phyloP scores from a whole-genome alignment of 768 basidiomycete genomes.

The Termitomyces sp. region DNA sequence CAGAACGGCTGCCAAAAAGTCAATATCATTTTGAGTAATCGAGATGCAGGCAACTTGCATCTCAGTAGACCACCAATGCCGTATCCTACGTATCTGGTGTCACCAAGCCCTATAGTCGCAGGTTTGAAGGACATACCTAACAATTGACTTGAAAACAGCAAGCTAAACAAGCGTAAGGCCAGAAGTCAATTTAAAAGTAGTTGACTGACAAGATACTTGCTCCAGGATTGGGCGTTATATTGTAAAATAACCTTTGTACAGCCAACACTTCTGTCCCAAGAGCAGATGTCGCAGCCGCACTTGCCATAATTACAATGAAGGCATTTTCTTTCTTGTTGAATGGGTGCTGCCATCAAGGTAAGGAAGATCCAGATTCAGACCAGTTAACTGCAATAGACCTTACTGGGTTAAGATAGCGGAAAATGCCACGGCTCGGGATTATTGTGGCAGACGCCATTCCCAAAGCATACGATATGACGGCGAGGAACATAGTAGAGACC shows the following conservation, averaged over 20 bases:
- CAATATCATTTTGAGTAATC: background rate
- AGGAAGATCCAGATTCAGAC: background rate
- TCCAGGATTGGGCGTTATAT: conserved; percentile 41
- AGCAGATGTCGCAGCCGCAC: conserved; percentile 48
- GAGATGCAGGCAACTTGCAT: conserved; percentile 23
- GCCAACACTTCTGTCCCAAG: conserved; percentile 51
- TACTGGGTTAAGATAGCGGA: conserved; percentile 50
- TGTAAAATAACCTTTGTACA: conserved; percentile 49
- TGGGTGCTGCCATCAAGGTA: conserved; percentile 32
- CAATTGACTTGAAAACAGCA: conserved; percentile 31
- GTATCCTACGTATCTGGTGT: conserved; percentile 36
- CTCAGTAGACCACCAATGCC: conserved; percentile 52
- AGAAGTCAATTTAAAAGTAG: background rate
- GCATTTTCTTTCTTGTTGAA: conserved; percentile 61
- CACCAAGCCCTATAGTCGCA: background rate
- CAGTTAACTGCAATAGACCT: conserved; percentile 10
- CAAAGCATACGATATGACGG: conserved; percentile 44
- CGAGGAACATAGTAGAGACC: conserved; percentile 51
- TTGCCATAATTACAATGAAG: conserved; percentile 53
- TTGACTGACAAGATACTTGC: conserved; percentile 36
- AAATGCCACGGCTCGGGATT: conserved; percentile 39
- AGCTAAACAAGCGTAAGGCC: conserved; percentile 10
- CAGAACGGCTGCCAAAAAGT: conserved; percentile 28
- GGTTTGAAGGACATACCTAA: conserved; percentile 16
- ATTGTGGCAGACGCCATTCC: conserved; percentile 40